phyloP scores from a whole-genome alignment of 2,329 filamentous ascomycete genomes.

The Talaromyces sp. region DNA sequence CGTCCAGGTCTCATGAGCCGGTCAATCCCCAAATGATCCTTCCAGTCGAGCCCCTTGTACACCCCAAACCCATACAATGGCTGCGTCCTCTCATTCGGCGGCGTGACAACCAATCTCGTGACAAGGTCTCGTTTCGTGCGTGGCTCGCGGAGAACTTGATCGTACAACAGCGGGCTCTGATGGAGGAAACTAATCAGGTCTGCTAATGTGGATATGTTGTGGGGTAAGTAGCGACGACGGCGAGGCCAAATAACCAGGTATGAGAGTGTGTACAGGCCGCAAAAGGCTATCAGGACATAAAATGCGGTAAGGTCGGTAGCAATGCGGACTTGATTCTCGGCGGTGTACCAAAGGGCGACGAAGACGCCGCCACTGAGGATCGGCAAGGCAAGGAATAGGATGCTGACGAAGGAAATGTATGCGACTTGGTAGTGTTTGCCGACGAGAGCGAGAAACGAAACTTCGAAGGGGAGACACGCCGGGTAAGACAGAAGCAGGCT shows the following conservation, averaged over 20 bases:
- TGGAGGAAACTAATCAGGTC: conserved; percentile 76
- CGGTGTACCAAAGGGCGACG: conserved; percentile 58
- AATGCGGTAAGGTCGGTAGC: conserved; percentile 71
- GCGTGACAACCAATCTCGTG: conserved; percentile 60
- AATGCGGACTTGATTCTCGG: conserved; percentile 52
- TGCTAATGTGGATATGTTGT: conserved; percentile 67
- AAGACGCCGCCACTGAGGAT: conserved; percentile 61
- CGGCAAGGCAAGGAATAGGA: conserved; percentile 53
- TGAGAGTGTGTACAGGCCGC: conserved; percentile 65
- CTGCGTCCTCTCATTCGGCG: conserved; percentile 36
- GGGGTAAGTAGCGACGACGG: conserved; percentile 65
- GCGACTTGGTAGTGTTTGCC: conserved; percentile 59
- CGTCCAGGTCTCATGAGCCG: conserved; percentile 47
- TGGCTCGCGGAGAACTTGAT: conserved; percentile 69
- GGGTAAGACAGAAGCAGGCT: conserved; percentile 58
- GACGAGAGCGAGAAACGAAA: conserved; percentile 51
- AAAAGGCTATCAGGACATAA: conserved; percentile 68
- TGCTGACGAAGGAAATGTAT: conserved; percentile 53
- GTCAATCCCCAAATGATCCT: conserved; percentile 60
- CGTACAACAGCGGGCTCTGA: conserved; percentile 66
- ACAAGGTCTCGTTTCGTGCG: conserved; percentile 66
- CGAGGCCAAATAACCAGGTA: conserved; percentile 61
- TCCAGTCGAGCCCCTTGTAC: conserved; percentile 57
- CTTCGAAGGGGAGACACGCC: conserved; percentile 51
- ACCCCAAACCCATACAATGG: conserved; percentile 57